These are phyloP conservation scores for Oryza brachyantha DNA, from an alignment of 176 grass and related monocot species.

Conservation along the genomic window DNA sequence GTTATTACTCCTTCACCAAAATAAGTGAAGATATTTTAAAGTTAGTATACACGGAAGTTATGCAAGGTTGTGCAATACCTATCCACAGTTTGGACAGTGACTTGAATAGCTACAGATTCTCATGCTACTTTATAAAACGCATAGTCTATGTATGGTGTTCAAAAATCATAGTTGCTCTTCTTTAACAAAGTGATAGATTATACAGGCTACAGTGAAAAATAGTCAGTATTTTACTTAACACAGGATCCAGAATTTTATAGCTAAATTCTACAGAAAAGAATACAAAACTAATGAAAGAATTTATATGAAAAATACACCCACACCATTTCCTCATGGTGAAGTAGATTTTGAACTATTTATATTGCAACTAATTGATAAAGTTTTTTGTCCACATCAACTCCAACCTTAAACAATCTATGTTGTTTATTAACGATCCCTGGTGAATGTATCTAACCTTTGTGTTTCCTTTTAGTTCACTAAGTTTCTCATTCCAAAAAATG, in stretches of 20 bases:
- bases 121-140: conserved; percentile 13
- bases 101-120: conserved; percentile 37
- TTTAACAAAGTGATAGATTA: not conserved
- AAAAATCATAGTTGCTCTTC: conserved; percentile 18
- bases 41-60: conserved; percentile 36
- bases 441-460: not conserved
- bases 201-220: not conserved
- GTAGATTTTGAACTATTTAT: not conserved
- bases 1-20: conserved; percentile 28
- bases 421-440: not conserved
- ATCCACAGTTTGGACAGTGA: conserved; percentile 48
- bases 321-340: not conserved
- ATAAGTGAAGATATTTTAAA: conserved; percentile 45
- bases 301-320: not conserved
- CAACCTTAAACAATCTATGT: not conserved
- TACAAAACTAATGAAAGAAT: not conserved
- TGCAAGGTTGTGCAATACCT: conserved; percentile 39
- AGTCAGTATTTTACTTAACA: not conserved
- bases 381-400: not conserved
- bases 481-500: not conserved
- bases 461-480: not conserved
- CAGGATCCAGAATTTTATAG: not conserved
- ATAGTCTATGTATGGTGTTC: not conserved
- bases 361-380: not conserved
- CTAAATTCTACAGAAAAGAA: not conserved